phyloP scores from a whole-genome alignment of 1,284 basidiomycete genomes.

The Peniophora sp. region DNA sequence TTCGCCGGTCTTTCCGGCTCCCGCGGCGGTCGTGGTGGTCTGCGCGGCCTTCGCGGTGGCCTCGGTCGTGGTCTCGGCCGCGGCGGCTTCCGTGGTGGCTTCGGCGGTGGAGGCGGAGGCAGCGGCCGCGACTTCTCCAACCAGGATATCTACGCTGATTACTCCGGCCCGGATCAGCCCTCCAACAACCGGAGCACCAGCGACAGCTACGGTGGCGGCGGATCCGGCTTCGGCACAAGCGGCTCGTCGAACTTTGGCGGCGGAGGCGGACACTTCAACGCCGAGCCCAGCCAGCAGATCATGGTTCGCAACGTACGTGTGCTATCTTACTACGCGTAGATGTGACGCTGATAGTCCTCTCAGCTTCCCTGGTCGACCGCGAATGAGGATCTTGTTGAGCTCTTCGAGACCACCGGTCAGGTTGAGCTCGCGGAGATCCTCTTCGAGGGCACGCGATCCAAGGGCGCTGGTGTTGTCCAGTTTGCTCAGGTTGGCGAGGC shows the following conservation, averaged over 20 bases:
- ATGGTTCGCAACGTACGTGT: slow-evolving; percentile 90
- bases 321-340: not conserved
- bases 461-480: slow-evolving; percentile 93
- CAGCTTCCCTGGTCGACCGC: slow-evolving; percentile 98
- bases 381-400: slow-evolving; percentile 96
- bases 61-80: slow-evolving; percentile 41
- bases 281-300: slow-evolving; percentile 92
- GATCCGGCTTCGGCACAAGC: slow-evolving; percentile 20
- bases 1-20: slow-evolving; percentile 75
- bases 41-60: slow-evolving; percentile 48
- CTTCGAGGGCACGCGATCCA: slow-evolving; percentile 84
- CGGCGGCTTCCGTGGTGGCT: slow-evolving; percentile 50
- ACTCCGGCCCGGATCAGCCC: slow-evolving; percentile 62
- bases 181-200: slow-evolving; percentile 23
- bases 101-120: slow-evolving; percentile 38
- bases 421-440: slow-evolving; percentile 93
- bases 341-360: slow-evolving; percentile 5
- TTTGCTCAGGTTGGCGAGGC: slow-evolving; percentile 86
- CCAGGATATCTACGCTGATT: slow-evolving; percentile 75
- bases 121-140: slow-evolving; percentile 68
- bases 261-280: slow-evolving; percentile 27
- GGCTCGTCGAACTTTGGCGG: slow-evolving; percentile 6
- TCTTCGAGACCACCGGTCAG: slow-evolving; percentile 95
- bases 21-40: slow-evolving; percentile 53
- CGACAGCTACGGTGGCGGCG: slow-evolving; percentile 30